Base-by-base conservation (phyloP, 2,329 filamentous ascomycete genomes). In the Aspergillus glaucus region DNA sequence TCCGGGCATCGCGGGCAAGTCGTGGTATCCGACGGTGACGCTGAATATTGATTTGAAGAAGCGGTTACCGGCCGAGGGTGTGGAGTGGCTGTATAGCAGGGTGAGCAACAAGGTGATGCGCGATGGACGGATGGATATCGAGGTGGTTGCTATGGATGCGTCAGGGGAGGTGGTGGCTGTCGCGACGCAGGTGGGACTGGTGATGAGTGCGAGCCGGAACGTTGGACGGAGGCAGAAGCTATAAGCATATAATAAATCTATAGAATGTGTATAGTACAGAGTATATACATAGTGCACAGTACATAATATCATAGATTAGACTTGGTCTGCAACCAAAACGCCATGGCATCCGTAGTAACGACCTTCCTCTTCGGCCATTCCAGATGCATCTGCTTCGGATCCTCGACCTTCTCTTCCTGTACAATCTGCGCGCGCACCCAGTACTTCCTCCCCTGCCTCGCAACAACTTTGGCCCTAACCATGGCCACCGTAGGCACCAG, bases 21-120 rank as follows among this genome's bases (percentile, higher is more conserved):
- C 81, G 57, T 90, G 86, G 87, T 89, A 88, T 63, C 87, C 87
- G 0, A 94, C 88, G 0, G 67, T 94, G 1, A 71, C 84, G 15
- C 68, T 93, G 62, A 89, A 87, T 62, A 60, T 94, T 19, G 88
- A 94, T 53, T 73, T 90, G 36, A 93, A 92, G 73, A 87, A 85
- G 63, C 65, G 76, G 6, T 64, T 94, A 41, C 86, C 87, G 0
- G 68, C 71, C 3, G 79, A 80, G 39, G 87, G 88, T 0, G 80
- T 81, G 1, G 82, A 88, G 63, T 93, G 86, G 83, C 62, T 94
- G 46, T 84, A 84, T 58, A 73, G 83, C 37, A 75, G 86, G 28
- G 75, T 84, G 10, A 75, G 79, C 47, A 75, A 82, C 4, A 90
- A 88, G 67, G 72, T 76, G 65, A 79, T 91, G 39, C 77, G 75